Conservation (phyloP, 495 filamentous ascomycete species). For the Trichoderma asperelloides region DNA sequence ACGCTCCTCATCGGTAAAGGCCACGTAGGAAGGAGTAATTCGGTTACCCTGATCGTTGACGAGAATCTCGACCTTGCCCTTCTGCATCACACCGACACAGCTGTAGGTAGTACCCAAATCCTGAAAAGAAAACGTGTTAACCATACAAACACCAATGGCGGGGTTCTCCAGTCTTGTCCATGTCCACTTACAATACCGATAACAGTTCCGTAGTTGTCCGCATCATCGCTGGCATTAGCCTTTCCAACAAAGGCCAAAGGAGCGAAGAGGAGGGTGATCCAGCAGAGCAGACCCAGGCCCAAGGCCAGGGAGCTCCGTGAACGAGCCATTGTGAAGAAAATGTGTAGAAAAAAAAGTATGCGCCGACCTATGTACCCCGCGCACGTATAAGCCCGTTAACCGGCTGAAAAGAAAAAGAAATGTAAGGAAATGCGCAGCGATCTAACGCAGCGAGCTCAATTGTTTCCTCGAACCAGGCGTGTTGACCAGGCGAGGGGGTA, state of each 20-base stretch:
- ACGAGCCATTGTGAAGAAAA: constrained; percentile 40
- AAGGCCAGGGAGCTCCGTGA: constrained; percentile 45
- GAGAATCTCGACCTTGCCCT: constrained; percentile 95
- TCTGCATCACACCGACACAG: constrained; percentile 98
- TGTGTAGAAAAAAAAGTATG: constrained; percentile 11
- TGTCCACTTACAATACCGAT: constrained; percentile 69
- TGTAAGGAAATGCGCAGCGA: constrained; percentile 12
- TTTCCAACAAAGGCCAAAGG: constrained; percentile 61
- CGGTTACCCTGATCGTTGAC: constrained; percentile 94
- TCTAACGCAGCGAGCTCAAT: constrained; percentile 9
- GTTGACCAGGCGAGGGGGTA: constrained; percentile 3
- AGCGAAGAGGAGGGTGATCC: constrained; percentile 75
- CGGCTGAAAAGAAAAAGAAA: constrained; percentile 4
- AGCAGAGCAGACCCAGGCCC: constrained; percentile 65
- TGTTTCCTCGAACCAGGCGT: constrained; percentile 3
- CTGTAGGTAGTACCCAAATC: constrained; percentile 99
- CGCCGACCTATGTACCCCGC: not conserved
- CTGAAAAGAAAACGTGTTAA: constrained; percentile 20
- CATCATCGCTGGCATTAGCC: constrained; percentile 60
- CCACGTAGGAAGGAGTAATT: constrained; percentile 97
- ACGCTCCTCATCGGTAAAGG: constrained; percentile 95
- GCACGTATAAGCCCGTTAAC: constrained; percentile 11
- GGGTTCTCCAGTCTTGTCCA: not conserved
- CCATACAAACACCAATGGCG: constrained; percentile 1
- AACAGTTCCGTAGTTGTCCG: constrained; percentile 75